Base-by-base conservation (phyloP, 2,329 filamentous ascomycete genomes). In the Calonectria naviculata region DNA sequence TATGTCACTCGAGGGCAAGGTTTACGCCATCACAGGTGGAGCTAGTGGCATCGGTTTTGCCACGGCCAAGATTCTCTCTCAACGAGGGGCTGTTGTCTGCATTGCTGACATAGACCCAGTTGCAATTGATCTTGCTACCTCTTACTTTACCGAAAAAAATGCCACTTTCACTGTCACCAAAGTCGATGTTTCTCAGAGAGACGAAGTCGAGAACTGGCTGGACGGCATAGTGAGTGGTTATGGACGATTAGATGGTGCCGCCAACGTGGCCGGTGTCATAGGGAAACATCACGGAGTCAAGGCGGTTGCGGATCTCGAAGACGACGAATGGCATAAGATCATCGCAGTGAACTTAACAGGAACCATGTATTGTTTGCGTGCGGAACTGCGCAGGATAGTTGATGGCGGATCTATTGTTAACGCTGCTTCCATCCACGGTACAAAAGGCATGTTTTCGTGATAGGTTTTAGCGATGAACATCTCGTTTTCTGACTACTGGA, bases 321-420 rank as follows among this genome's bases (percentile, higher is more conserved):
- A 88, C 66, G 82, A 83, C 34, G 85, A 87, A 66, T 88, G 87
- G 87, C 77, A 88, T 56, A 83, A 81, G 60, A 85, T 87, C 67
- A 86, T 88, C 38, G 82, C 80, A 8, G 81, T 88, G 52, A 89
- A 89, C 70, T 76, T 88, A 65, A 88, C 85, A 10, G 87, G 87
- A n/a, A 84, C 82, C 46, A 88, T 88, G 86, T 86, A 87, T 76
- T 88, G 86, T 71, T 73, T 88, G 72, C 82, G 87, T 44, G 85
- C 85, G 36, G 80, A 86, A 79, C 80, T 88, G 81, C 83, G 26
- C 79, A 84, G 74, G 47, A 77, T 81, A 60, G 74, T 67, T 31
- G 74, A 81, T 41, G 85, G 87, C 2, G 89, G 89, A 9, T 89
- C 89, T 70, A 90, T 92, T 76, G 90, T 92, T 65, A 91, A 90